These are phyloP conservation scores for Antrodiella citrinella DNA, from an alignment of 768 basidiomycete genomes.

Conservation along the genomic window DNA sequence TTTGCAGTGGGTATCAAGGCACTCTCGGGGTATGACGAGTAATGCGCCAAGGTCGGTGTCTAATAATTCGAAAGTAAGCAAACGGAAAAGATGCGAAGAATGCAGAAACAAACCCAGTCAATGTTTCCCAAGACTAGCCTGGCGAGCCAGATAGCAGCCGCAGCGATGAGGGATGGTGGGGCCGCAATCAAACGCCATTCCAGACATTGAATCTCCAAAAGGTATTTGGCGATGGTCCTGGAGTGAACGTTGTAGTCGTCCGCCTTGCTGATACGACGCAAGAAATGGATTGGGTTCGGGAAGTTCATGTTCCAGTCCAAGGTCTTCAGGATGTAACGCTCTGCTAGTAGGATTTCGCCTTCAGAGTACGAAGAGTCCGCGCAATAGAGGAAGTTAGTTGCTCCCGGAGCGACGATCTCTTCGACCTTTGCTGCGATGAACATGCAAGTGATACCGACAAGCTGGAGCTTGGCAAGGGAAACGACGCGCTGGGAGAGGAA, in stretches of 20 bases:
- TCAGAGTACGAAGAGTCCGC: conserved; percentile 71
- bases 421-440: conserved; percentile 90
- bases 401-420: conserved; percentile 84
- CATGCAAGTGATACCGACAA: conserved; percentile 83
- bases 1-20: conserved; percentile 76
- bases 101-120: conserved; percentile 62
- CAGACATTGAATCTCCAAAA: conserved; percentile 78
- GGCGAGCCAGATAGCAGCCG: conserved; percentile 82
- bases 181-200: conserved; percentile 72
- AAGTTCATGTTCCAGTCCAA: conserved; percentile 81
- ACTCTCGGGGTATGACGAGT: conserved; percentile 76
- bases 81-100: neutral
- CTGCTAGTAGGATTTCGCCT: conserved; percentile 81
- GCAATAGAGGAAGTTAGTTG: conserved; percentile 71
- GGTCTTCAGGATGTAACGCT: conserved; percentile 80
- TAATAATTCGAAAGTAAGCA: conserved; percentile 24
- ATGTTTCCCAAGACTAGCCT: conserved; percentile 69
- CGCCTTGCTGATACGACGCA: conserved; percentile 86
- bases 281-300: conserved; percentile 85
- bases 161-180: conserved; percentile 73
- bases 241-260: conserved; percentile 84
- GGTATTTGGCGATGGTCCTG: conserved; percentile 84
- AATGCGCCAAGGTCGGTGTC: conserved; percentile 83
- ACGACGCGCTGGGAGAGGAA: conserved; percentile 54
- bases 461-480: conserved; percentile 55